Evolutionary conservation across 352 stramenopile genomes (phyloP), one percentile per base, ranked within the genome.

Genomic region (Pythium dissotocum): DNA sequence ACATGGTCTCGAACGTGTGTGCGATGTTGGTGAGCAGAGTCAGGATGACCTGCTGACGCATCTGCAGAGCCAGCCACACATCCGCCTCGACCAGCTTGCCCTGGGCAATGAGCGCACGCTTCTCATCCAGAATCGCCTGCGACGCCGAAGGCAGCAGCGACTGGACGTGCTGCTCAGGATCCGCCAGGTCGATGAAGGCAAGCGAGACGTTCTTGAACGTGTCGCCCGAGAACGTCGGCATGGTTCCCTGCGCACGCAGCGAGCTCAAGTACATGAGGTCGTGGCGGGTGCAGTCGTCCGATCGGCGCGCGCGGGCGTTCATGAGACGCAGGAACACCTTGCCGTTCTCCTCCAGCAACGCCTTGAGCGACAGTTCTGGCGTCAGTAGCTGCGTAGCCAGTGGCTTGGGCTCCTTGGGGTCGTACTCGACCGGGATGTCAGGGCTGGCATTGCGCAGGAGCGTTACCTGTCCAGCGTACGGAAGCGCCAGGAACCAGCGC

Each of bases 1-100:
- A 93, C 77, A 95, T 89, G 40, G 80, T 88, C 71, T 95, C 87
- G 60, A 95, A 95, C 18, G 87, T 93, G 63, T 87, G 75, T n/a
- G 82, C 84, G 57, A 95, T 73, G 65, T 93, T 92, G 44, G 83
- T 87, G n/a, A 95, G 78, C 59, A 95, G 70, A 59, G 83, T 85
- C 57, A 90, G 80, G 59, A 95, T 82, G 10, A 91, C 79, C 55
- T 93, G 87, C 69, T 95, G 87, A 24, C 87, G 85, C 87, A 95
- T 95, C 61, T 95, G 87, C 36, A 95, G 73, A 32, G 87, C 85
- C 48, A 95, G 76, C 85, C 85, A 95, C 42, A 95, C 87, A 62
- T 95, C 87, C 1, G 87, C 87, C 59, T 95, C 87, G 60, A 95
- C 85, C 28, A 95, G 80, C 28, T 85, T 84, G 56, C 85, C 82